Conservation (phyloP, 306 rosid species). For the Leucaena leucocephala region DNA sequence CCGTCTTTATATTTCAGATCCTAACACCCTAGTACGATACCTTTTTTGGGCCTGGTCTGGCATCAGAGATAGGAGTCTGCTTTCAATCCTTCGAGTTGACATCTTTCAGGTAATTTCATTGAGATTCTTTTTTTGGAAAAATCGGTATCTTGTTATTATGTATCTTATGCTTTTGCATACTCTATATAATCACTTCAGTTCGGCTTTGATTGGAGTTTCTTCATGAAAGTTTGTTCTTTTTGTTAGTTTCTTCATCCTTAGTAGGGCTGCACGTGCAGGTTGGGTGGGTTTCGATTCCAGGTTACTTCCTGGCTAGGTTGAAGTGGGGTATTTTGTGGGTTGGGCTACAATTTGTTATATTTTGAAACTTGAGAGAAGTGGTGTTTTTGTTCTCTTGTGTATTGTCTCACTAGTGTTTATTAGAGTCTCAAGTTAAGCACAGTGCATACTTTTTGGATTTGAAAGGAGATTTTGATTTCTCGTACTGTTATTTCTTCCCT, state of each 20-base stretch:
- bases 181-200: slow-evolving; percentile 9
- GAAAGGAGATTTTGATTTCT: slow-evolving; percentile 20
- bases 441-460: not conserved
- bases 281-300: not conserved
- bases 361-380: not conserved
- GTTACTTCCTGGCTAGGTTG: slow-evolving; percentile 7
- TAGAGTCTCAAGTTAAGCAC: slow-evolving; percentile 22
- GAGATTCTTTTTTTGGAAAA: not conserved
- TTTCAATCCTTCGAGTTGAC: slow-evolving; percentile 25
- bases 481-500: slow-evolving; percentile 19
- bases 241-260: not conserved
- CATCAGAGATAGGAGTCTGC: slow-evolving; percentile 39
- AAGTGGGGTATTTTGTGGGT: not conserved
- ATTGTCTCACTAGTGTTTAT: slow-evolving; percentile 6
- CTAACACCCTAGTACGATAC: not conserved
- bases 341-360: not conserved
- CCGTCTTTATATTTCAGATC: slow-evolving; percentile 23
- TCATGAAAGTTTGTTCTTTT: slow-evolving; percentile 18
- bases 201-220: slow-evolving; percentile 20
- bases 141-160: not conserved
- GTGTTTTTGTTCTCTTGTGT: not conserved
- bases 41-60: slow-evolving; percentile 23
- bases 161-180: slow-evolving; percentile 11
- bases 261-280: not conserved
- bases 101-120: slow-evolving; percentile 26